Base-by-base conservation (phyloP, 805 yeast genomes). In the Lipomyces lipofer region DNA sequence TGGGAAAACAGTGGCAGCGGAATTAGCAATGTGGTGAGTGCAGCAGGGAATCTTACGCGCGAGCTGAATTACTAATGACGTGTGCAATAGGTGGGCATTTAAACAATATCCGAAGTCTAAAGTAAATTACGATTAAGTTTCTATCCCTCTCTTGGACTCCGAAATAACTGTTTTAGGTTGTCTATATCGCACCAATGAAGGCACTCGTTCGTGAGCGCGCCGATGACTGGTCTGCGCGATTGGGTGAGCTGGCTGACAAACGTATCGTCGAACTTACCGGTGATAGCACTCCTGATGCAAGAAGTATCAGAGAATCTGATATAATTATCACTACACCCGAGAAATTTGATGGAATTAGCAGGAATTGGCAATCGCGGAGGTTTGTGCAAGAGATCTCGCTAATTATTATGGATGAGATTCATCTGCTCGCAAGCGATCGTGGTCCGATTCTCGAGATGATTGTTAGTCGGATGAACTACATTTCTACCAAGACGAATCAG, bases 1-100 rank as follows among this genome's bases (percentile, higher is more conserved):
- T 0, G 99, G 99, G 63, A 94, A 94, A 70, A 94, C 99, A 0
- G 86, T 94, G 30, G 98, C 95, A 27, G 96, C 98, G 0, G 99
- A 94, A 67, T 71, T 94, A 52, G 98, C 98, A 0, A 88, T 94
- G 13, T 94, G 98, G 97, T 92, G 38, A 10, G 58, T 52, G 22
- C 9, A 28, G 7, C 21, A 13, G n/a, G 12, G 15, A 5, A 10
- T 10, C 21, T 25, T n/a, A n/a, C n/a, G n/a, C n/a, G n/a, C n/a
- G n/a, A n/a, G n/a, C n/a, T n/a, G n/a, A n/a, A 8, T 7, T 29
- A 42, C 44, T 53, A 39, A 52, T 38, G 13, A 2, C 12, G 12
- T 30, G 7, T 21, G n/a, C n/a, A n/a, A n/a, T n/a, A 56, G 60
- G 60, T 44, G 90, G 68, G 97, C 99, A 0, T 86, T 92, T 68